Evolutionary conservation across 208 protist species (phyloP).

Genomic region (Entamoeba invadens): DNA sequence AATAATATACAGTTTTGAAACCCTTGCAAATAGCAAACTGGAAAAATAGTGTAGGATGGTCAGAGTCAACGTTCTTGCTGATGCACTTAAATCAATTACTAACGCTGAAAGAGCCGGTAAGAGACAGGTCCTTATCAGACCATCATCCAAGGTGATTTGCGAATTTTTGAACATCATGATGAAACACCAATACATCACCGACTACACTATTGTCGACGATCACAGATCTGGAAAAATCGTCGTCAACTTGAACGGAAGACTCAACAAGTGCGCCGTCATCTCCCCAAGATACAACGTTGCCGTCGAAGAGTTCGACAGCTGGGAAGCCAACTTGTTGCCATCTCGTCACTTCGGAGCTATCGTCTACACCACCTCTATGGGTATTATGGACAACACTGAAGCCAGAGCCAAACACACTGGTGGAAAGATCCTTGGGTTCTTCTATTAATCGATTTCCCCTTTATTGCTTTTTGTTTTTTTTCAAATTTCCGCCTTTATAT

Average conservation of each 20-base stretch:
- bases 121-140: conserved; percentile 95
- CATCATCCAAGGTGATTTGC: conserved; percentile 95
- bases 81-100: conserved; percentile 88
- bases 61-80: conserved; percentile 89
- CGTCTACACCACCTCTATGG: conserved; percentile 95
- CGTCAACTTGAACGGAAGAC: conserved; percentile 93
- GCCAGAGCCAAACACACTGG: conserved; percentile 86
- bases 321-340: conserved; percentile 91
- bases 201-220: conserved; percentile 99
- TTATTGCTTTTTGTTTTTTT: too few relatives aligned
- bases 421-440: conserved; percentile 99
- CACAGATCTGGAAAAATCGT: conserved; percentile 98
- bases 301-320: conserved; percentile 83
- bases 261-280: conserved; percentile 99
- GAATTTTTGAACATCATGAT: conserved; percentile 99
- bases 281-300: conserved; percentile 88
- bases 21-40: too few relatives aligned
- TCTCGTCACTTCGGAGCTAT: conserved; percentile 98
- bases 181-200: conserved; percentile 99
- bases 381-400: conserved; percentile 99
- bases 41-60: too few relatives aligned
- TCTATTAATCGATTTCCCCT: too few relatives aligned
- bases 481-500: too few relatives aligned
- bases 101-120: conserved; percentile 96
- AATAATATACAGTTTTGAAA: too few relatives aligned